Conservation (phyloP, 2,329 filamentous ascomycete species). For the Pezizomycotina sp. region DNA sequence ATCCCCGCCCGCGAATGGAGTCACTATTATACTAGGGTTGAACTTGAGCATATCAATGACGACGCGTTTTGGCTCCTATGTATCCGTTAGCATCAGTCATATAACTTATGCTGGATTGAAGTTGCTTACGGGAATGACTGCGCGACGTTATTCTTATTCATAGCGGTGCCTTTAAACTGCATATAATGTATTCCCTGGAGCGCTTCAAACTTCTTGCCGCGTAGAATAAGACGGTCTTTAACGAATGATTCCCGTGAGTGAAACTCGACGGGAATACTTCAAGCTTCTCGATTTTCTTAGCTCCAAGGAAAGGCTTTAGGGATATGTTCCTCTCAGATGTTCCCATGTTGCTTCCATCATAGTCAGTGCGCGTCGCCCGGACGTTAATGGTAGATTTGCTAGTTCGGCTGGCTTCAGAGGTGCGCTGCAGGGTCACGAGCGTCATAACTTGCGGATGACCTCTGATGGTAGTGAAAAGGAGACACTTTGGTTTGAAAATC, state of each 20-base stretch:
- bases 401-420: background rate
- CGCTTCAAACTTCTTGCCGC: slow-evolving; percentile 68
- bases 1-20: too few relatives aligned
- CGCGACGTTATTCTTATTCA: too few relatives aligned
- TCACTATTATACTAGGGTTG: too few relatives aligned
- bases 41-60: too few relatives aligned
- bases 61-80: too few relatives aligned
- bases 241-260: slow-evolving; percentile 55
- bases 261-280: slow-evolving; percentile 55
- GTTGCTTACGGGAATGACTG: too few relatives aligned
- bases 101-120: too few relatives aligned
- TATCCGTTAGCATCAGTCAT: too few relatives aligned
- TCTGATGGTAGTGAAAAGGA: slow-evolving; percentile 11
- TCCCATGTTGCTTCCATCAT: slow-evolving; percentile 73
- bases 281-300: slow-evolving; percentile 64
- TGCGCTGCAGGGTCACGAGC: slow-evolving; percentile 4
- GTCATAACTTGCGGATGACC: slow-evolving; percentile 7
- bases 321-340: slow-evolving; percentile 54
- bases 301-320: slow-evolving; percentile 60
- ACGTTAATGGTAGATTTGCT: background rate
- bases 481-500: slow-evolving; percentile 8
- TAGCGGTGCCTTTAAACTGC: slow-evolving; percentile 68
- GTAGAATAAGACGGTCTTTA: slow-evolving; percentile 51
- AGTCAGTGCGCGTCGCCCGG: slow-evolving; percentile 52
- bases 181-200: slow-evolving; percentile 73